These are phyloP conservation scores for Colletotrichum caudatum DNA, from an alignment of 2,329 filamentous ascomycete genomes.

Conservation along the genomic window DNA sequence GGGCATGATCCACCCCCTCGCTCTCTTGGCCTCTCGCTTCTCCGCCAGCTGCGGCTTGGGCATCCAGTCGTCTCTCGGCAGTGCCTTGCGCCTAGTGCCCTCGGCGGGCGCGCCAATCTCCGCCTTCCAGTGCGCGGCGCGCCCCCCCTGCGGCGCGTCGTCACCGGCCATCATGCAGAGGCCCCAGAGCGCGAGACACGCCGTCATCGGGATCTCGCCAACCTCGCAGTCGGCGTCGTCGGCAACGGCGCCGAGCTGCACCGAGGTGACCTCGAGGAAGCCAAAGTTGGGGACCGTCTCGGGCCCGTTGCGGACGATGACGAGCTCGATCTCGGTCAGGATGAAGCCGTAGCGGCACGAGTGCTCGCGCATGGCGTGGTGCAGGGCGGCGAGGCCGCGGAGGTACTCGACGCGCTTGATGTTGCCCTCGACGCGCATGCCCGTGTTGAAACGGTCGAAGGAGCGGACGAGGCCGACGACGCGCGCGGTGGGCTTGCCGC, in stretches of 20 bases:
- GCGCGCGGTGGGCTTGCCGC: constrained; percentile 64
- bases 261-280: constrained; percentile 80
- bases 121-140: constrained; percentile 73
- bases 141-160: constrained; percentile 54
- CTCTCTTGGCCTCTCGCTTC: constrained; percentile 81
- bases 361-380: constrained; percentile 93
- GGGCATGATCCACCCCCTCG: constrained; percentile 80
- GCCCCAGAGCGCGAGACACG: constrained; percentile 81
- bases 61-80: constrained; percentile 81
- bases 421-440: constrained; percentile 88
- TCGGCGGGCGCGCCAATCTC: constrained; percentile 83
- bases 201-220: constrained; percentile 68
- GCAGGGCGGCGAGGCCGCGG: constrained; percentile 84
- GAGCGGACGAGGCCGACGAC: constrained; percentile 89
- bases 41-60: constrained; percentile 77
- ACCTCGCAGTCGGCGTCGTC: constrained; percentile 48
- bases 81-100: constrained; percentile 76
- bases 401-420: constrained; percentile 89
- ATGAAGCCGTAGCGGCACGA: constrained; percentile 95
- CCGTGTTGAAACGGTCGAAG: constrained; percentile 95
- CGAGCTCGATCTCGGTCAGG: constrained; percentile 93
- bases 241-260: constrained; percentile 64
- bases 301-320: constrained; percentile 85
- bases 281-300: constrained; percentile 84
- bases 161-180: constrained; percentile 78